These are phyloP conservation scores for Penicillium parvum DNA, from an alignment of 495 filamentous ascomycete species.

Conservation along the genomic window DNA sequence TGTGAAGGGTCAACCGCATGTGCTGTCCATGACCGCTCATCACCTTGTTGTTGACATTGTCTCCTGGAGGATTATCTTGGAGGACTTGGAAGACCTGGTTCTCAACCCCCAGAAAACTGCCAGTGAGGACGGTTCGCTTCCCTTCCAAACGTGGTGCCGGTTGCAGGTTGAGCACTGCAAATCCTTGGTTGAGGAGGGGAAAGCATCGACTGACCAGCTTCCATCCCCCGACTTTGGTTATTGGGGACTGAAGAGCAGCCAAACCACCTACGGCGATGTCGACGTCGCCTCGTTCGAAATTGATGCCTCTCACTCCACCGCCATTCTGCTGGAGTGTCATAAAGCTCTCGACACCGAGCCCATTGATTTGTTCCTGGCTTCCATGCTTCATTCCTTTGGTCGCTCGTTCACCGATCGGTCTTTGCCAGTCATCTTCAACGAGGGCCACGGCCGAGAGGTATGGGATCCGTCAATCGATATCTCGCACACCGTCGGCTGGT, in stretches of 20 bases:
- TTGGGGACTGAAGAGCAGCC: constrained; percentile 47
- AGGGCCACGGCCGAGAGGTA: constrained; percentile 54
- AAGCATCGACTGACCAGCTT: constrained; percentile 27
- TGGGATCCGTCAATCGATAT: constrained; percentile 51
- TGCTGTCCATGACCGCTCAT: constrained; percentile 63
- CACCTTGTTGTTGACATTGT: constrained; percentile 67
- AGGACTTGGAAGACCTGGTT: constrained; percentile 62
- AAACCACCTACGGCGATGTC: constrained; percentile 49
- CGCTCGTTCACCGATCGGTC: constrained; percentile 47
- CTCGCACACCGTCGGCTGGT: constrained; percentile 59
- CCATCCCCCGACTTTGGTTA: constrained; percentile 37
- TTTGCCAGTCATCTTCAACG: constrained; percentile 51
- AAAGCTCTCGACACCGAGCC: constrained; percentile 46
- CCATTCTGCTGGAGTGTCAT: constrained; percentile 44
- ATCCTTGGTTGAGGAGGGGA: constrained; percentile 14
- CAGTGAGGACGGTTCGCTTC: constrained; percentile 41
- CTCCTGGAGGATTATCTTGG: constrained; percentile 64
- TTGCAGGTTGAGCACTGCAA: constrained; percentile 42
- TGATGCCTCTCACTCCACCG: constrained; percentile 35
- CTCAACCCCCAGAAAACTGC: constrained; percentile 33
- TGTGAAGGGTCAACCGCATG: constrained; percentile 35
- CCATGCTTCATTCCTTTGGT: constrained; percentile 49
- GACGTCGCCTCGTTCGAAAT: constrained; percentile 43
- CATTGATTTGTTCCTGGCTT: constrained; percentile 50
- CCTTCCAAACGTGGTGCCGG: constrained; percentile 61